phyloP scores from a whole-genome alignment of 2,329 filamentous ascomycete species.

The Colletotrichum trifolii region DNA sequence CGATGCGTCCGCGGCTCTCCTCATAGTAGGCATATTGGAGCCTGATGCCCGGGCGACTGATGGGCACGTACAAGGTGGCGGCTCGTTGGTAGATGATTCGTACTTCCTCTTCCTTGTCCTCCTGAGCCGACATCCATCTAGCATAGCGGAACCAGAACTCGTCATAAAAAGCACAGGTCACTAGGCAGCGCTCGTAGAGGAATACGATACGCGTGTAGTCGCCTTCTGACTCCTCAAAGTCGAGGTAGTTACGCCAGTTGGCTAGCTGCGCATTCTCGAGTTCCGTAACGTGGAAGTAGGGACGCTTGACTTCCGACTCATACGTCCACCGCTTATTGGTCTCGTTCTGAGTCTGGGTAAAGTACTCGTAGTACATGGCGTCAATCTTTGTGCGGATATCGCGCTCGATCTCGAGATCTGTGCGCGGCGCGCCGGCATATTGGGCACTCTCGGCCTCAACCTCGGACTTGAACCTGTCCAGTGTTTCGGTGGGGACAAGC shows the following conservation, averaged over 20 bases:
- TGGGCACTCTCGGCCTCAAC: constrained; percentile 72
- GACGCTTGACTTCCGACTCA: constrained; percentile 93
- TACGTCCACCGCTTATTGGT: constrained; percentile 95
- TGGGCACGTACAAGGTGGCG: constrained; percentile 84
- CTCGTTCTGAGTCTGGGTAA: constrained; percentile 84
- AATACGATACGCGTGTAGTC: constrained; percentile 80
- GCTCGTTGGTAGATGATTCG: constrained; percentile 93
- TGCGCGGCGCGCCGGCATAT: constrained; percentile 64
- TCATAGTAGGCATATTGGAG: constrained; percentile 96
- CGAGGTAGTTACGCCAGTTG: constrained; percentile 96
- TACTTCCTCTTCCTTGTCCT: constrained; percentile 86
- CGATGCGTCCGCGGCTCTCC: constrained; percentile 81
- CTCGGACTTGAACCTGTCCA: constrained; percentile 77
- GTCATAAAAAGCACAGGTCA: constrained; percentile 93
- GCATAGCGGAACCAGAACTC: constrained; percentile 99
- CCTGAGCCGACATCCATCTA: constrained; percentile 88
- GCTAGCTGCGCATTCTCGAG: constrained; percentile 84
- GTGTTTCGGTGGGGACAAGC: constrained; percentile 74
- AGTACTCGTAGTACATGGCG: constrained; percentile 81
- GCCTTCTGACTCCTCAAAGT: constrained; percentile 91
- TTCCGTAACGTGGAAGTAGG: constrained; percentile 96
- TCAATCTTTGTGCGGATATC: constrained; percentile 86
- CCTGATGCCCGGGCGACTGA: constrained; percentile 84
- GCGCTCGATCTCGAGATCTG: constrained; percentile 83
- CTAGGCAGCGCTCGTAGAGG: constrained; percentile 92